Conservation (phyloP, 257 asterid species). For the Ilex asprella region DNA sequence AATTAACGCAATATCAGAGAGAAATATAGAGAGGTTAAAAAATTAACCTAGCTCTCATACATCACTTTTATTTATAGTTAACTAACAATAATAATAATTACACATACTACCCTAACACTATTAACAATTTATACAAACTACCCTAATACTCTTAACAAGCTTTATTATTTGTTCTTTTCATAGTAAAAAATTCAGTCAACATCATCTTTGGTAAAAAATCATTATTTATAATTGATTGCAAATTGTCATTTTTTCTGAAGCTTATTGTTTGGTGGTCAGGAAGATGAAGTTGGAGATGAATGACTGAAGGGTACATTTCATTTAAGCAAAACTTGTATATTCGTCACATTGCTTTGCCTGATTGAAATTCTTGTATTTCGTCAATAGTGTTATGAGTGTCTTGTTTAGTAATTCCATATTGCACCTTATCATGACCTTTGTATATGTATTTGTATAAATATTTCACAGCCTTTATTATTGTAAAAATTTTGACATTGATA, state of each 20-base stretch:
- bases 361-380: neutral
- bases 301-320: neutral
- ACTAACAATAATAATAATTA: too few relatives aligned
- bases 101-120: too few relatives aligned
- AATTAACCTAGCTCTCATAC: too few relatives aligned
- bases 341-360: neutral
- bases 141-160: too few relatives aligned
- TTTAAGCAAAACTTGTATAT: neutral
- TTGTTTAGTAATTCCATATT: neutral
- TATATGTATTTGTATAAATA: constrained; percentile 5
- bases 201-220: neutral
- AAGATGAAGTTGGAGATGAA: neutral
- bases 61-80: too few relatives aligned
- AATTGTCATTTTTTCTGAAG: neutral
- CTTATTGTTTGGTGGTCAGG: neutral
- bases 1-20: too few relatives aligned
- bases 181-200: constrained; percentile 1
- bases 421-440: neutral
- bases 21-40: too few relatives aligned
- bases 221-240: neutral
- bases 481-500: neutral
- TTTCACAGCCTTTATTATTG: neutral
- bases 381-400: neutral
- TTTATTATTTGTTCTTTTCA: neutral
- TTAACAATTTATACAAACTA: too few relatives aligned